phyloP scores from a whole-genome alignment of 2,329 filamentous ascomycete species.

The Gremmenia infestans region DNA sequence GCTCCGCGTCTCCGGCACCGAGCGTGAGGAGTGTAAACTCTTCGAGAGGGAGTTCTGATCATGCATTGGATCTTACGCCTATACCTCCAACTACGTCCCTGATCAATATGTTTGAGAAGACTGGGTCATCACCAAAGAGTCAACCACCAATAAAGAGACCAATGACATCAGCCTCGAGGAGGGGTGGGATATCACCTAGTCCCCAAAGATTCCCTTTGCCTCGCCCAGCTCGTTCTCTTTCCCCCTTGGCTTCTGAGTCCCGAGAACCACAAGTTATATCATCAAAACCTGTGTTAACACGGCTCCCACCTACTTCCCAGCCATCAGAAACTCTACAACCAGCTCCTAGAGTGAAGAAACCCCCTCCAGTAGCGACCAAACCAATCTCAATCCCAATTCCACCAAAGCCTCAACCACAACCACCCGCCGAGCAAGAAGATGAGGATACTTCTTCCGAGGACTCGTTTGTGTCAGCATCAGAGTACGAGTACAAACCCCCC shows the following conservation, averaged over 20 bases:
- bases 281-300: slow-evolving; percentile 4
- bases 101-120: slow-evolving; percentile 64
- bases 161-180: slow-evolving; percentile 6
- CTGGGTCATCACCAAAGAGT: slow-evolving; percentile 18
- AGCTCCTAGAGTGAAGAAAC: slow-evolving; percentile 8
- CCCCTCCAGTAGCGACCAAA: slow-evolving; percentile 11
- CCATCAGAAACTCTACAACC: slow-evolving; percentile 6
- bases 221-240: slow-evolving; percentile 3
- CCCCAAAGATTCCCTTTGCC: slow-evolving; percentile 7
- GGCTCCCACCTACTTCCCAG: neutral
- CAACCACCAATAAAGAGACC: slow-evolving; percentile 8
- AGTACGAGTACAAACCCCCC: slow-evolving; percentile 22
- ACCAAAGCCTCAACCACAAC: neutral
- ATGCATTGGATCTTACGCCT: slow-evolving; percentile 48
- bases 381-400: slow-evolving; percentile 21
- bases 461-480: slow-evolving; percentile 32
- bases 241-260: slow-evolving; percentile 1
- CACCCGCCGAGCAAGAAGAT: slow-evolving; percentile 7
- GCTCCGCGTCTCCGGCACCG: slow-evolving; percentile 13
- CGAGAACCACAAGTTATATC: slow-evolving; percentile 13
- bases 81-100: slow-evolving; percentile 60
- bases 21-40: slow-evolving; percentile 23
- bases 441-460: slow-evolving; percentile 28
- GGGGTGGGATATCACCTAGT: slow-evolving; percentile 8
- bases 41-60: slow-evolving; percentile 23